Evolutionary conservation across 2,329 filamentous ascomycete species (phyloP), one percentile per base, ranked within the genome.

Genomic region (Alternaria sp.): DNA sequence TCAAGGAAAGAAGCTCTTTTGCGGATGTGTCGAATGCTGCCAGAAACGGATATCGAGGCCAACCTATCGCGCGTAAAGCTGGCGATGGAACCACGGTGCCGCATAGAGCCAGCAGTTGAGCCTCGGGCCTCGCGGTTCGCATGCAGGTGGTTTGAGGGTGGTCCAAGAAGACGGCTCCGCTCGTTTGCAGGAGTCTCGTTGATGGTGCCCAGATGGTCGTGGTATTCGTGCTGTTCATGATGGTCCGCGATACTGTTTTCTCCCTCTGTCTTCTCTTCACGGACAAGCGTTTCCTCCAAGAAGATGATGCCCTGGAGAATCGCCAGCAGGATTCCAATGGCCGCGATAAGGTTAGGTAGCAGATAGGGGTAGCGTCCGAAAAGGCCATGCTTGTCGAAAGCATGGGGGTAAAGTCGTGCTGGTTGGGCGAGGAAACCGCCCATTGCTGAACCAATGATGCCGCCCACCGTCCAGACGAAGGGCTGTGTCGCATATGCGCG

Each of bases 401-500:
- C 48, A 33, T 82, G 78, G n/a, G 94, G 93, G 77, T 90, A 96
- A 29, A 88, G 87, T 39, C 85, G 80, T 58, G 88, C 85, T 24
- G 94, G 93, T 66, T 91, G 88, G 58, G 93, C 91, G 72, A 97
- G 92, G 59, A 90, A 87, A 37, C 94, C 94, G 58, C 94, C 94
- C 71, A 97, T 92, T 14, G 90, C 90, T 61, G 93, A 76, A 44
- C 93, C 93, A 54, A 96, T 84, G 65, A 97, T 96, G 23, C 92
- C 94, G 28, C 93, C 93, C 42, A 97, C 88, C 34, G 87, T 90
- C 93, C 93, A 97, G 7, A 97, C 90, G 72, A 97, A 97, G 1
- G 93, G 93, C 88, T 97, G 96, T 45, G 96, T 87, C 4, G 92
- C 88, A 77, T 93, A 97, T 40, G 93, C 93, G 61, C 90, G 87